These are phyloP conservation scores for Volvariella surrecta DNA, from an alignment of 1,284 basidiomycete species.

Conservation along the genomic window DNA sequence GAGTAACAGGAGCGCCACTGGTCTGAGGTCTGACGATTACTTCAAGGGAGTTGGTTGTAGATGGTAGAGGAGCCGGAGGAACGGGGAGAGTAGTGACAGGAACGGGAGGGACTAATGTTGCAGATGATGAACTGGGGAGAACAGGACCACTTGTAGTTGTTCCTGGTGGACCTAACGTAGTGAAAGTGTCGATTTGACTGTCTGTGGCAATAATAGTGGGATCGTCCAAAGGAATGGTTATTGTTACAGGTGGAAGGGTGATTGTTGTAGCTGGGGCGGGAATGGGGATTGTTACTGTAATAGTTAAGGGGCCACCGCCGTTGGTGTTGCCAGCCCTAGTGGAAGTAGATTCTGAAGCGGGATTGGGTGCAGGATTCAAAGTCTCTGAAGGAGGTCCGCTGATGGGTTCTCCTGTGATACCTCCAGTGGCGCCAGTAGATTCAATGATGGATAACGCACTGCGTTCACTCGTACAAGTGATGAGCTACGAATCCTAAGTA, in stretches of 20 bases:
- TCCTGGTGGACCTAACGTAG: neutral
- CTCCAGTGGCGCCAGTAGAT: constrained; percentile 34
- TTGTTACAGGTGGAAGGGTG: constrained; percentile 3
- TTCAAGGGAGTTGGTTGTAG: no score
- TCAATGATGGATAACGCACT: constrained; percentile 33
- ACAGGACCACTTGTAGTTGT: neutral
- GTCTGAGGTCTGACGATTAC: no score
- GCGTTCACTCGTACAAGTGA: constrained; percentile 37
- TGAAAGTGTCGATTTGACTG: constrained; percentile 1
- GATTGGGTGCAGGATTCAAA: constrained; percentile 3
- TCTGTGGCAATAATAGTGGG: constrained; percentile 9
- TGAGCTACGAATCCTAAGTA: constrained; percentile 19
- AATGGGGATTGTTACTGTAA: constrained; percentile 4
- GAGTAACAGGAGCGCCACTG: no score
- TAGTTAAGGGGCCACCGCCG: constrained; percentile 5
- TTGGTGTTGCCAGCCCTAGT: constrained; percentile 5
- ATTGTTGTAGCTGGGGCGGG: neutral
- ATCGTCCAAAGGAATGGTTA: constrained; percentile 1
- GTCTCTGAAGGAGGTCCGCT: constrained; percentile 2
- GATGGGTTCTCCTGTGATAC: constrained; percentile 23
- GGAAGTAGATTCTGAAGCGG: constrained; percentile 5
- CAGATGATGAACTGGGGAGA: no score
- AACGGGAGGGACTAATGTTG: no score
- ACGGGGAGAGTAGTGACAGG: no score
- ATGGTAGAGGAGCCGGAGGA: no score